Evolutionary conservation across 116 monocot genomes (phyloP), one percentile per base, ranked within the genome.

Genomic region (Dioscorea cayenensis): DNA sequence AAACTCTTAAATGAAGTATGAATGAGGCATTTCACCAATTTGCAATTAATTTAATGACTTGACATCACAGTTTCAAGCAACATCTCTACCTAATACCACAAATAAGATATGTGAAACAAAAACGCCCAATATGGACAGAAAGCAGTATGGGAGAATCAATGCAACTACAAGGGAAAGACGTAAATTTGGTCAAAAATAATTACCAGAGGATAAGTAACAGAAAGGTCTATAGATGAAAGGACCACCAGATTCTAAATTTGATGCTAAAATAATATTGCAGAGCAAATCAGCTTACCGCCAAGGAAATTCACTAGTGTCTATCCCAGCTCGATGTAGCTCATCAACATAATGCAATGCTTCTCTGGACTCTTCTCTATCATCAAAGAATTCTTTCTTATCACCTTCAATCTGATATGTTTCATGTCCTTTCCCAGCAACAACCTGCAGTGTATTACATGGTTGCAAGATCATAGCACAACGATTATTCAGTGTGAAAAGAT

Each of bases 221-320:
- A 22, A 29, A 18, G 2, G 14, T 27, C 10, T 68, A 22, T 25
- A 7, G 49, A 37, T 14, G 50, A 19, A 63, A 6, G n/a, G 35
- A 14, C 14, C 28, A 68, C 23, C 23, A 36, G 13, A 73, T 18
- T 55, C 55, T 55, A 43, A 43, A 43, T 43, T 43, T 18, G n/a
- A 18, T 2, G 55, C n/a, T 55, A 14, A 2, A 55, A 14, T 55
- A 12, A 55, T n/a, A 18, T 55, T 49, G 23, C 7, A 19, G 12
- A 43, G 22, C 58, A 51, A 16, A 59, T 65, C 2, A 16, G 66
- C 74, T 82, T 77, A 90, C 95, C 90, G 70, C 90, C 95, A 95
- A 67, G 95, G 95, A 71, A 92, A 95, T 78, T 95, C 95, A 69
- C 90, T 90, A 58, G 89, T 95, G 84, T 92, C 95, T 76, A 92